phyloP scores from a whole-genome alignment of 345 rosid genomes.

The Cardamine occulta region DNA sequence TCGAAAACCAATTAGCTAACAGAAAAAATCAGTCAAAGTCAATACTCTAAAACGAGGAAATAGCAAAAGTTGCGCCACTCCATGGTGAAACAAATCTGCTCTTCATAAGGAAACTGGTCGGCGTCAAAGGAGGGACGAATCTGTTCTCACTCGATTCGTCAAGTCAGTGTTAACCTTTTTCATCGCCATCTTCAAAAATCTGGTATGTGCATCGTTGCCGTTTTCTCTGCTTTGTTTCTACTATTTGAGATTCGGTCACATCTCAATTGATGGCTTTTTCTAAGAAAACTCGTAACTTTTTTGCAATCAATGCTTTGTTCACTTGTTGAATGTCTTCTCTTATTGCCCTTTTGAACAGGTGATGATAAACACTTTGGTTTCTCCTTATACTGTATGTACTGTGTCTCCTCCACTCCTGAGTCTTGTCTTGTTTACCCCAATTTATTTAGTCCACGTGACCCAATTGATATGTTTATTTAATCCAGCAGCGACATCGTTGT shows the following conservation, averaged over 20 bases:
- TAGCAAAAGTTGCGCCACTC: no score
- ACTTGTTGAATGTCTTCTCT: slow-evolving; percentile 3
- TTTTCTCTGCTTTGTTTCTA: not conserved
- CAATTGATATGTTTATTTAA: not conserved
- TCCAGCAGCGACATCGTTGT: not conserved
- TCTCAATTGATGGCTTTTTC: not conserved
- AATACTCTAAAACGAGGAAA: no score
- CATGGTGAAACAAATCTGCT: no score
- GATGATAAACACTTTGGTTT: slow-evolving; percentile 42
- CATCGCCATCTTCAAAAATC: not conserved
- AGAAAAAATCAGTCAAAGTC: no score
- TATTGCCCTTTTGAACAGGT: slow-evolving; percentile 24
- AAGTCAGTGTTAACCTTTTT: not conserved
- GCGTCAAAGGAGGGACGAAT: not conserved
- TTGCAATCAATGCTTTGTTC: not conserved
- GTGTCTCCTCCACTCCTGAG: not conserved
- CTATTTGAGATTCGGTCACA: no score
- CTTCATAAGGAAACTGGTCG: not conserved
- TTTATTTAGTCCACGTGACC: slow-evolving; percentile 12
- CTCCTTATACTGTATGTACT: slow-evolving; percentile 41
- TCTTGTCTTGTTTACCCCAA: not conserved
- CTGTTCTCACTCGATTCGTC: not conserved
- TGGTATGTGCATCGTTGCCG: not conserved
- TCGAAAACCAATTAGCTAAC: no score
- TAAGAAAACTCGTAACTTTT: not conserved